Conservation (phyloP, 83 land plant genomes). For the Thuja plicata region DNA sequence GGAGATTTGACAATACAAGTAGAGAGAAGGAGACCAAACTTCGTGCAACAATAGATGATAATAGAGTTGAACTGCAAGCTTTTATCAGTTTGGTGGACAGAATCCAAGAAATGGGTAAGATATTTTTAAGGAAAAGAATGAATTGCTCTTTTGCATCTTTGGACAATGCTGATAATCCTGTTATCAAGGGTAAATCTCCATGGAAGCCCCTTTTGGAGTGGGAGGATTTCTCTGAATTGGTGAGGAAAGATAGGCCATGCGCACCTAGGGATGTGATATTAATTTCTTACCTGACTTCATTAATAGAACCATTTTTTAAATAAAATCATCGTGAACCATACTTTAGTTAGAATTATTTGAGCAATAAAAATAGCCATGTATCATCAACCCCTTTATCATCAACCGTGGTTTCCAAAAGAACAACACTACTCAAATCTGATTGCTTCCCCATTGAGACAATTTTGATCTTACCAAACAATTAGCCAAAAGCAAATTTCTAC, state of each 20-base stretch:
- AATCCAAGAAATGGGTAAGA: background rate
- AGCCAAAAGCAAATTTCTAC: background rate
- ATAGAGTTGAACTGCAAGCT: background rate
- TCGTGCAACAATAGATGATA: background rate
- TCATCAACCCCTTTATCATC: background rate
- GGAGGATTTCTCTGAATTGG: background rate
- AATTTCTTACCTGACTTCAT: too few relatives aligned
- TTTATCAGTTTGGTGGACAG: background rate
- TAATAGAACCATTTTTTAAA: too few relatives aligned
- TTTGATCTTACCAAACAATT: too few relatives aligned
- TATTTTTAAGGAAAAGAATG: background rate
- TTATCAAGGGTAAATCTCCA: background rate
- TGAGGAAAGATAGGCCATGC: background rate
- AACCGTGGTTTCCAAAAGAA: too few relatives aligned
- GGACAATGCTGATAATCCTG: background rate
- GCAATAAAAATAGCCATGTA: background rate
- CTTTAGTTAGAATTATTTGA: background rate
- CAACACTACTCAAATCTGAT: background rate
- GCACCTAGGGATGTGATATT: background rate
- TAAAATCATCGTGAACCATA: too few relatives aligned
- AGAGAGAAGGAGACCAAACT: background rate
- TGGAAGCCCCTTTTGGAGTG: background rate
- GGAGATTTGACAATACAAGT: background rate
- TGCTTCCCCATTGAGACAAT: background rate
- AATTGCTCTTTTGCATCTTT: background rate